Conservation (phyloP, 2,329 filamentous ascomycete species). For the Sclerotiophoma versabilis region DNA sequence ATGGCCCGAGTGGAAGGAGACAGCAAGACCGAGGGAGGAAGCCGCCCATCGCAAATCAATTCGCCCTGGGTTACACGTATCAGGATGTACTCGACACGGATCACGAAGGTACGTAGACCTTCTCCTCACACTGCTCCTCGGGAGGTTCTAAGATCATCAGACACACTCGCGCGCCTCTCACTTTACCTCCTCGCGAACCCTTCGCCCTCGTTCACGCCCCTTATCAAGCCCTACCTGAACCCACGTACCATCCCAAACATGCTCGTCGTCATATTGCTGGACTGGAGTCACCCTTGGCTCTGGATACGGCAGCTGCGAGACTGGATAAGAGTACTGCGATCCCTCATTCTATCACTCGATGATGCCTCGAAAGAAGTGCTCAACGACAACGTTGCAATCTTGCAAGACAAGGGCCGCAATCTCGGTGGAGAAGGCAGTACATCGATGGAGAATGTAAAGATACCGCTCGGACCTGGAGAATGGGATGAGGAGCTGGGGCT, state of each 20-base stretch:
- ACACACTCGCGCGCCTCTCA: slow-evolving; percentile 88
- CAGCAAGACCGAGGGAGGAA: slow-evolving; percentile 60
- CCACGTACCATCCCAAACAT: slow-evolving; percentile 85
- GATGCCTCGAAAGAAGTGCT: slow-evolving; percentile 80
- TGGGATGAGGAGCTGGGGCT: slow-evolving; percentile 91
- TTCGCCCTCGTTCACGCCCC: slow-evolving; percentile 79
- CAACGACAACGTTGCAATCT: slow-evolving; percentile 82
- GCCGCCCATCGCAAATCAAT: slow-evolving; percentile 87
- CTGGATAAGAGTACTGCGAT: slow-evolving; percentile 86
- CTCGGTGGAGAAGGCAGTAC: slow-evolving; percentile 37
- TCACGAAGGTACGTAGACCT: slow-evolving; percentile 76
- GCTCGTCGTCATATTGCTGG: slow-evolving; percentile 85
- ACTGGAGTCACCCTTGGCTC: slow-evolving; percentile 92
- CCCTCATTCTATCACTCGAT: slow-evolving; percentile 76
- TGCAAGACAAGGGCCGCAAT: slow-evolving; percentile 66
- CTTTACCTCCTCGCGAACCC: slow-evolving; percentile 88
- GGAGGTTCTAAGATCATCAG: slow-evolving; percentile 54
- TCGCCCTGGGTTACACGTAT: slow-evolving; percentile 93
- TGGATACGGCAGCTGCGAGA: slow-evolving; percentile 89
- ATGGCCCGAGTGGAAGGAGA: slow-evolving; percentile 54
- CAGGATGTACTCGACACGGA: slow-evolving; percentile 93
- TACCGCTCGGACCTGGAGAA: slow-evolving; percentile 86
- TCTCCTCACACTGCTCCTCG: background rate
- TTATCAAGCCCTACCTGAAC: slow-evolving; percentile 84
- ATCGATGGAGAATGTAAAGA: slow-evolving; percentile 52